Percentiles rank a stretch among this genome's conserved stretches.
Conservation (phyloP, 352 stramenopile genomes). For the Pythium folliculosum region DNA sequence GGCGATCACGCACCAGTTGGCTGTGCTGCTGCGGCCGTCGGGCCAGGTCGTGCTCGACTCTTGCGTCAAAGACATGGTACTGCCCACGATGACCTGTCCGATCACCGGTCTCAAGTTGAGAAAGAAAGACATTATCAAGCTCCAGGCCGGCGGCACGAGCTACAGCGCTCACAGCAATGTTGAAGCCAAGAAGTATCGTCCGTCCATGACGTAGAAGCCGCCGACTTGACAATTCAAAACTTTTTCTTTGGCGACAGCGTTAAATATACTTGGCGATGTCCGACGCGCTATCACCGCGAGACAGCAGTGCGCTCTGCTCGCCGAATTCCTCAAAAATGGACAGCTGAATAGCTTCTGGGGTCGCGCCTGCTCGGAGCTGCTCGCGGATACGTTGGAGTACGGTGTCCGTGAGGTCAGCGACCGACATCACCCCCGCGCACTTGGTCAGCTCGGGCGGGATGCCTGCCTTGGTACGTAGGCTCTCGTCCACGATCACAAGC, state of each 20-base stretch:
- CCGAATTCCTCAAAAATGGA: constrained; percentile 37
- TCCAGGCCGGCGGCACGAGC: constrained; percentile 73
- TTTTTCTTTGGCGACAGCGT: not conserved
- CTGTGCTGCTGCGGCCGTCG: constrained; percentile 77
- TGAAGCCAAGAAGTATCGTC: constrained; percentile 87
- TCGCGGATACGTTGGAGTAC: constrained; percentile 56
- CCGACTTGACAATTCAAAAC: not conserved
- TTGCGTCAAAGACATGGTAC: constrained; percentile 82
- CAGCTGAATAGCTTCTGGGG: constrained; percentile 35
- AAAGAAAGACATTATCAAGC: constrained; percentile 84
- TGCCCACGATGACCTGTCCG: constrained; percentile 85
- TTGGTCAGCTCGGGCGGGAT: not conserved
- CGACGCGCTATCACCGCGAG: constrained; percentile 43
- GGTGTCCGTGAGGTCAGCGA: constrained; percentile 52
- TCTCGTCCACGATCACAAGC: constrained; percentile 24
- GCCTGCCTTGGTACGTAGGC: not conserved
- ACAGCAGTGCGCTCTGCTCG: constrained; percentile 42
- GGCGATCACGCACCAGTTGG: constrained; percentile 75
- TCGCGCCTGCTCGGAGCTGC: constrained; percentile 38
- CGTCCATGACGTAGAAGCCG: constrained; percentile 61
- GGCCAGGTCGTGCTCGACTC: constrained; percentile 79
- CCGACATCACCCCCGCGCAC: constrained; percentile 34
- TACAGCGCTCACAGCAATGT: constrained; percentile 87
- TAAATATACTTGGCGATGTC: constrained; percentile 60
- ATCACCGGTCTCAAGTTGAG: constrained; percentile 81